Evolutionary conservation across 371 early-diverging fungal genomes (phyloP).

Genomic region (Apophysomyces variabilis): DNA sequence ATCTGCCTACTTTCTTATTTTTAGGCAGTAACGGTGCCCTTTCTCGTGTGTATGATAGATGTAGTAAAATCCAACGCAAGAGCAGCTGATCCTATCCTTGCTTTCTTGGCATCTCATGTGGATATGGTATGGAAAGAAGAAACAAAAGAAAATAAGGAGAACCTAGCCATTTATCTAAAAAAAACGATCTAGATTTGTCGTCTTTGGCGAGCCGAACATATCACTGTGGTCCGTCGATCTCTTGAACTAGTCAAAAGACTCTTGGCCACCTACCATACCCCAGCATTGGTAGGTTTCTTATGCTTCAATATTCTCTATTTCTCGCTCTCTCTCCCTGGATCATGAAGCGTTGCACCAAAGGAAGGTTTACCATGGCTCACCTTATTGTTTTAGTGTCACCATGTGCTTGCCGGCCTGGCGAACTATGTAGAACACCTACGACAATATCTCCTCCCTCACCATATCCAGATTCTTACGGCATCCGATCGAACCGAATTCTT

Average conservation of each 20-base stretch:
- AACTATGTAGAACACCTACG: conserved; percentile 3
- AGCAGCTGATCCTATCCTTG: conserved; percentile 3
- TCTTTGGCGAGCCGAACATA: conserved; percentile 17
- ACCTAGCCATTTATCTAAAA: too few relatives aligned
- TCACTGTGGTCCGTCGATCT: conserved; percentile 27
- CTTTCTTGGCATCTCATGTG: neutral
- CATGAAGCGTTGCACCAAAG: too few relatives aligned
- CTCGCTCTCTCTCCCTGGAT: too few relatives aligned
- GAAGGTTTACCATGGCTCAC: too few relatives aligned
- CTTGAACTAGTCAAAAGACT: conserved; percentile 15
- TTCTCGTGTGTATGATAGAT: conserved; percentile 23
- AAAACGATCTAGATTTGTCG: conserved; percentile 9
- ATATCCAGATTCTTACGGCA: neutral
- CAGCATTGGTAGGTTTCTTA: too few relatives aligned
- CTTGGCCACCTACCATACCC: neutral
- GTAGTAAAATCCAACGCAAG: conserved; percentile 16
- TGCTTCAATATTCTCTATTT: too few relatives aligned
- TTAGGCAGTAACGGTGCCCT: conserved; percentile 9
- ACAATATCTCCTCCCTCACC: neutral
- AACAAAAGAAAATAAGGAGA: neutral
- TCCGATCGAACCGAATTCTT: conserved; percentile 25
- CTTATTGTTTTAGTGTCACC: neutral
- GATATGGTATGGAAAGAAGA: neutral
- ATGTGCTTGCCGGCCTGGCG: neutral
- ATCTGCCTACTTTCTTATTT: neutral